phyloP scores from a whole-genome alignment of 2,329 filamentous ascomycete species.

The Alternaria rosae region DNA sequence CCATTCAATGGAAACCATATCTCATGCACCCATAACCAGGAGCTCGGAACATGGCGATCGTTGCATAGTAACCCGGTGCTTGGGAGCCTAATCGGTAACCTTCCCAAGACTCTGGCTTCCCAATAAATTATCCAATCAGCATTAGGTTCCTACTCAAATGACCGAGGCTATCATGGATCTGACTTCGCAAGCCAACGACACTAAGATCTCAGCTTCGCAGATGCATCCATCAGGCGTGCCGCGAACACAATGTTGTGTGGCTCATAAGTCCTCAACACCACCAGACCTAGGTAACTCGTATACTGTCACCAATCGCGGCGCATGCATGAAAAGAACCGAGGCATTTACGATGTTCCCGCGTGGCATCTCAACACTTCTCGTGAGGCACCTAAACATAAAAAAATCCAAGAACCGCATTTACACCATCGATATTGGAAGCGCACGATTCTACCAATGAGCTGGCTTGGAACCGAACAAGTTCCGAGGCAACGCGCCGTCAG shows the following conservation, averaged over 20 bases:
- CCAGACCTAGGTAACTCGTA: background rate
- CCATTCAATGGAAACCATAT: background rate
- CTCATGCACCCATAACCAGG: background rate
- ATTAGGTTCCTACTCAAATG: background rate
- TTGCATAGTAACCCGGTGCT: constrained; percentile 18
- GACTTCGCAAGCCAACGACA: background rate
- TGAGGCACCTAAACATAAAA: background rate
- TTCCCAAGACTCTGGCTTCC: background rate
- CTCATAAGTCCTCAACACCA: background rate
- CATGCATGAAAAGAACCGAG: background rate
- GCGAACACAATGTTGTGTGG: background rate
- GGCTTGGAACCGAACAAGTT: constrained; percentile 2
- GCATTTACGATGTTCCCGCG: background rate
- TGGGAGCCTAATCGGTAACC: constrained; percentile 12
- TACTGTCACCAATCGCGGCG: background rate
- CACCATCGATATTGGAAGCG: background rate
- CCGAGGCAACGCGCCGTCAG: constrained; percentile 9
- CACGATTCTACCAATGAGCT: constrained; percentile 5
- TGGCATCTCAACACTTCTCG: background rate
- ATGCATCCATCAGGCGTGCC: background rate
- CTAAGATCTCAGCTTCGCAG: background rate
- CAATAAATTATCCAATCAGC: background rate
- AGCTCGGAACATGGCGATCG: constrained; percentile 13
- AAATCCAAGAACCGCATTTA: background rate
- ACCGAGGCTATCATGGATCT: background rate